Evolutionary conservation across 1,139 yeast species (phyloP).

Genomic region (Yamadazyma atmosphaerica): DNA sequence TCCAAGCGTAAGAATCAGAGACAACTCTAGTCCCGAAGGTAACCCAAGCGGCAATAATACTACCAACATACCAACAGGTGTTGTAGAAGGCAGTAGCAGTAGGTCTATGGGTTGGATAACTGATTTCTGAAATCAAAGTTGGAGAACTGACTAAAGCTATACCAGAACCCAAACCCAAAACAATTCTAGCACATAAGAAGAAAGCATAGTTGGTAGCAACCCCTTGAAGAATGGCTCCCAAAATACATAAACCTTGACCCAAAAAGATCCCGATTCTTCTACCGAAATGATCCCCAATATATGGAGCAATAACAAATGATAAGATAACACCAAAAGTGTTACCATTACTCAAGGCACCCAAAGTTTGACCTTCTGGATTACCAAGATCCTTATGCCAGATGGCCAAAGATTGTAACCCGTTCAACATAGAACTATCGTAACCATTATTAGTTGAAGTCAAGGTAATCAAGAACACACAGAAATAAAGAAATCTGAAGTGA

Average conservation of each 20-base stretch:
- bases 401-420: constrained; percentile 47
- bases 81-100: constrained; percentile 45
- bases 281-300: constrained; percentile 27
- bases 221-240: constrained; percentile 46
- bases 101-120: constrained; percentile 51
- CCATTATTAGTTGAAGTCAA: constrained; percentile 51
- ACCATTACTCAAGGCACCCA: constrained; percentile 26
- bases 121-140: constrained; percentile 38
- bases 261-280: constrained; percentile 30
- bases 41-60: constrained; percentile 53
- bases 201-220: constrained; percentile 38
- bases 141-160: constrained; percentile 38
- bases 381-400: constrained; percentile 37
- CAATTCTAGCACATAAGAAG: constrained; percentile 37
- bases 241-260: constrained; percentile 24
- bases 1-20: constrained; percentile 31
- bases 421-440: constrained; percentile 52
- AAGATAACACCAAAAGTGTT: constrained; percentile 22
- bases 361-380: constrained; percentile 39
- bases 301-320: constrained; percentile 17
- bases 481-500: constrained; percentile 37
- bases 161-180: constrained; percentile 45
- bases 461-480: constrained; percentile 38
- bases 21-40: constrained; percentile 12
- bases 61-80: constrained; percentile 52